Evolutionary conservation across 2,329 filamentous ascomycete genomes (phyloP).

Genomic region (Fusarium lyarnte): DNA sequence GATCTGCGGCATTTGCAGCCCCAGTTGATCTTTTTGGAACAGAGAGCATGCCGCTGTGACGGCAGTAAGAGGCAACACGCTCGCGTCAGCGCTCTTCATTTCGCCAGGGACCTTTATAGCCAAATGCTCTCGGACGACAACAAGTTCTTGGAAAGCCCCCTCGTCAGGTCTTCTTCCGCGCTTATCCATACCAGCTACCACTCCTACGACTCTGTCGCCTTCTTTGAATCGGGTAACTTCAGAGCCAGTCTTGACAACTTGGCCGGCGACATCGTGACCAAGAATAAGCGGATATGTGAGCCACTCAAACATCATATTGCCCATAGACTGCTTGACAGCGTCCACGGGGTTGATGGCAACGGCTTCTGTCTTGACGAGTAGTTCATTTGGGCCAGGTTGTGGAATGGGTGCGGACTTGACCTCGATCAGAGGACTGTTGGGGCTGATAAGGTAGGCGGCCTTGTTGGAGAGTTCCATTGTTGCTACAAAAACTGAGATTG

Average conservation of each 20-base stretch:
- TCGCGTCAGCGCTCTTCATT: neutral
- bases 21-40: neutral
- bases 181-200: conserved; percentile 2
- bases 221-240: neutral
- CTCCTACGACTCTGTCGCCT: neutral
- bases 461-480: neutral
- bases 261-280: neutral
- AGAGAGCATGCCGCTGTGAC: neutral
- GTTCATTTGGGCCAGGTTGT: neutral
- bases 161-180: neutral
- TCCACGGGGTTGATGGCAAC: neutral
- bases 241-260: neutral
- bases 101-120: fast-evolving
- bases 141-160: neutral
- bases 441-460: neutral
- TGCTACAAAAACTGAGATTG: fast-evolving
- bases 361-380: neutral
- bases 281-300: conserved; percentile 5
- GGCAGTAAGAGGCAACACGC: neutral
- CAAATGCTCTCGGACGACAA: neutral
- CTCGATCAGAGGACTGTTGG: neutral
- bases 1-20: neutral
- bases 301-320: conserved; percentile 22
- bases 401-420: neutral
- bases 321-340: conserved; percentile 10